A percentile compares a stretch with the other conserved stretches of the same genome.
phyloP scores from a whole-genome alignment of 2,329 filamentous ascomycete species.

The Ophiostoma sp. region DNA sequence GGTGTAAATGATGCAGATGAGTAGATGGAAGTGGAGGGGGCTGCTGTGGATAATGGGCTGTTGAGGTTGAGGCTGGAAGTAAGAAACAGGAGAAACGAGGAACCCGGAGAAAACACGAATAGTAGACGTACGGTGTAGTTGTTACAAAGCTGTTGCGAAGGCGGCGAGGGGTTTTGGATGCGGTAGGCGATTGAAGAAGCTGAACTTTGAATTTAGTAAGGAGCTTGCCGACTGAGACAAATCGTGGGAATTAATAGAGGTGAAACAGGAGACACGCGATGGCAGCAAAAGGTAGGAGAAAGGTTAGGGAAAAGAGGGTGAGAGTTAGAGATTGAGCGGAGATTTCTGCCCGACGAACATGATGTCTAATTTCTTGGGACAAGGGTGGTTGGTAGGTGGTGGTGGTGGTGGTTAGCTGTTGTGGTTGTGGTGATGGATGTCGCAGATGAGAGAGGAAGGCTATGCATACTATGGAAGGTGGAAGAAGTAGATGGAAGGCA shows the following conservation, averaged over 20 bases:
- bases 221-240: not conserved
- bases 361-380: not conserved
- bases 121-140: conserved; percentile 1
- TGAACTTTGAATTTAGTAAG: not conserved
- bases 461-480: not conserved
- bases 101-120: not conserved
- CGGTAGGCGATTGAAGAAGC: not conserved
- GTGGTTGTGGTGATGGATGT: conserved; percentile 1
- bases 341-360: conserved; percentile 1
- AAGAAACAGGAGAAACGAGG: not conserved
- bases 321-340: not conserved
- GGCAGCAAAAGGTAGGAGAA: not conserved
- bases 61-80: not conserved
- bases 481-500: conserved; percentile 8
- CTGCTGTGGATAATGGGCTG: not conserved
- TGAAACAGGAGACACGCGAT: conserved; percentile 9
- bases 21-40: not conserved
- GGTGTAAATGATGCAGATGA: not conserved
- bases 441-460: not conserved
- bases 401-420: not conserved
- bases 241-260: not conserved
- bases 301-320: not conserved
- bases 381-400: not conserved
- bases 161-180: not conserved
- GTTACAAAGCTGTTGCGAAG: not conserved